phyloP scores from a whole-genome alignment of 495 filamentous ascomycete species.

The Daldinia bambusicola region DNA sequence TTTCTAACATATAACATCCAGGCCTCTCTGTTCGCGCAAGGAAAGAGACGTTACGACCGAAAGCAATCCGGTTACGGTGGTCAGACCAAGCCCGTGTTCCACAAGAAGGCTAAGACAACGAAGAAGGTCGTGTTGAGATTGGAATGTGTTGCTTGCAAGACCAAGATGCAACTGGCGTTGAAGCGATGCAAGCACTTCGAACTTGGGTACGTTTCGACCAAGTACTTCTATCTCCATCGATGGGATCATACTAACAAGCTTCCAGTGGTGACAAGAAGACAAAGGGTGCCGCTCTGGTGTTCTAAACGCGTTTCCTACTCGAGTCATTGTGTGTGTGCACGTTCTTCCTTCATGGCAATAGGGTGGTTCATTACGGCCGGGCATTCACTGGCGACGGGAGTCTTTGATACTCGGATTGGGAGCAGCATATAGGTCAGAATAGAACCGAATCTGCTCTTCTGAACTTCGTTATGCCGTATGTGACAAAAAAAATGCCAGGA shows the following conservation, averaged over 20 bases:
- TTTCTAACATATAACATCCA: slow-evolving; percentile 30
- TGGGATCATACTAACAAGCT: slow-evolving; percentile 8
- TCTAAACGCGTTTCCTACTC: slow-evolving; percentile 67
- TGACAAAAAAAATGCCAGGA: slow-evolving; percentile 31
- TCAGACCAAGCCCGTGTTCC: slow-evolving; percentile 91
- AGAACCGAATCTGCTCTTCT: slow-evolving; percentile 43
- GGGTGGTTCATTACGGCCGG: slow-evolving; percentile 45
- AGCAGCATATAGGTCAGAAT: slow-evolving; percentile 43
- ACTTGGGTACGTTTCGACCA: slow-evolving; percentile 77
- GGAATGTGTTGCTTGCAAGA: slow-evolving; percentile 96
- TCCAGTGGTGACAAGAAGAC: slow-evolving; percentile 99
- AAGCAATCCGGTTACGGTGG: slow-evolving; percentile 99
- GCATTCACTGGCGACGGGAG: slow-evolving; percentile 46
- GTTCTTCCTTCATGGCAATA: slow-evolving; percentile 45
- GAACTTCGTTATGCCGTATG: slow-evolving; percentile 20
- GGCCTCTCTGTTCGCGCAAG: slow-evolving; percentile 88
- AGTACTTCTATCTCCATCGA: background rate
- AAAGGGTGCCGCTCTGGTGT: slow-evolving; percentile 99
- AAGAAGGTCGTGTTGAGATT: slow-evolving; percentile 99
- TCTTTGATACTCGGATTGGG: slow-evolving; percentile 43
- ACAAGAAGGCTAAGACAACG: slow-evolving; percentile 99
- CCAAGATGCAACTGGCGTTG: slow-evolving; percentile 96
- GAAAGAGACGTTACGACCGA: slow-evolving; percentile 99
- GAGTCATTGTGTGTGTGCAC: slow-evolving; percentile 25
- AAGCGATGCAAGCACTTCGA: slow-evolving; percentile 99